Percentiles rank a stretch among this genome's conserved stretches.
Evolutionary conservation across 208 protist genomes (phyloP).

Genomic region (Trypanosoma avium): DNA sequence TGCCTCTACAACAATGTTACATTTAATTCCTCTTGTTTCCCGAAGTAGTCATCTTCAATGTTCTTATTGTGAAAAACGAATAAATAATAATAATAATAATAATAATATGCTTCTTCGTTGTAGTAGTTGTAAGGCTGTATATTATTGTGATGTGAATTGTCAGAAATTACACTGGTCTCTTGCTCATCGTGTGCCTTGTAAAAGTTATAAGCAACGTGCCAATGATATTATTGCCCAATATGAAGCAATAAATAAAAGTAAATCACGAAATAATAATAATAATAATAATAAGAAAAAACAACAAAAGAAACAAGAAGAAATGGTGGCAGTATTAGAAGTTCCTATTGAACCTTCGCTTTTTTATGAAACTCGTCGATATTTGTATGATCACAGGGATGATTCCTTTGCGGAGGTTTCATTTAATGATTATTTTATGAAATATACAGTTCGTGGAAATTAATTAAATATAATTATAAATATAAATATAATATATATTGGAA

Average conservation of each 20-base stretch:
- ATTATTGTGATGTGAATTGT: constrained; percentile 75
- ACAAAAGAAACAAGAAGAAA: constrained; percentile 8
- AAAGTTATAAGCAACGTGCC: constrained; percentile 51
- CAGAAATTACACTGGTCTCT: constrained; percentile 65
- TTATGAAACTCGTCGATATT: constrained; percentile 65
- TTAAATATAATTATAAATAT: background rate
- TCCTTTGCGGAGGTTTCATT: constrained; percentile 60
- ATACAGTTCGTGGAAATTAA: constrained; percentile 47
- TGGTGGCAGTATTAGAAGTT: constrained; percentile 58
- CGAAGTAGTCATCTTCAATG: constrained; percentile 51
- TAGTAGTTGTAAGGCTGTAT: constrained; percentile 77
- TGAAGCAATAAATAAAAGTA: constrained; percentile 41
- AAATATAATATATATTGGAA: background rate
- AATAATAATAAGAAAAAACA: constrained; percentile 30
- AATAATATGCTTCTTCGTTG: constrained; percentile 54
- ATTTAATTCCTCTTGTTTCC: constrained; percentile 67
- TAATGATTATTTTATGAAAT: constrained; percentile 84
- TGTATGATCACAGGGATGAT: constrained; percentile 70
- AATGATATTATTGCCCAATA: constrained; percentile 52
- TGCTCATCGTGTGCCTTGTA: constrained; percentile 57
- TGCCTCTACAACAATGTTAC: constrained; percentile 67
- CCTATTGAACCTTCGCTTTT: constrained; percentile 72
- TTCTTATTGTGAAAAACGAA: constrained; percentile 45
- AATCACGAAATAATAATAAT: background rate
- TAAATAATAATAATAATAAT: constrained; percentile 5